These are phyloP conservation scores for Coniella vitis DNA, from an alignment of 2,329 filamentous ascomycete genomes.

Conservation along the genomic window DNA sequence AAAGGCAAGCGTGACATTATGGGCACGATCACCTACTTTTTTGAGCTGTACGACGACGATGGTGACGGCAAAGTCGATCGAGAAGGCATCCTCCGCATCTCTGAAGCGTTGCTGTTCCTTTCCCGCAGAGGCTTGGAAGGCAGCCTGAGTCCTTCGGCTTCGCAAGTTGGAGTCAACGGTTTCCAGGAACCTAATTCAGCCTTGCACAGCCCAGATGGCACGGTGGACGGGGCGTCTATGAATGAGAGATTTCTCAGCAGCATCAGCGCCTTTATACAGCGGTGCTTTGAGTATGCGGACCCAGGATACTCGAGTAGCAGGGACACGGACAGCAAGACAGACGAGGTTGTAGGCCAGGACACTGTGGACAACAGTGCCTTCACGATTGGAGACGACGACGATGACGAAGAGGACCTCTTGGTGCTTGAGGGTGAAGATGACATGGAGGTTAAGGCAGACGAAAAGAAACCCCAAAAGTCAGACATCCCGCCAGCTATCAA, in stretches of 20 bases:
- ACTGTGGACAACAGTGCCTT: conserved; percentile 49
- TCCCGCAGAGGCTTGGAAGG: conserved; percentile 82
- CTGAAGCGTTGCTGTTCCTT: conserved; percentile 86
- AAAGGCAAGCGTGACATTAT: conserved; percentile 95
- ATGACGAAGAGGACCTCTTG: conserved; percentile 52
- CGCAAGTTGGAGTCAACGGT: conserved; percentile 46
- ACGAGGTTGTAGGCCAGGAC: conserved; percentile 20
- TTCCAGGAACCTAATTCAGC: conserved; percentile 24
- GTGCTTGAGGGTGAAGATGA: conserved; percentile 41
- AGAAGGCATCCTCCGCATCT: conserved; percentile 91
- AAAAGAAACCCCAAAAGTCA: conserved; percentile 16
- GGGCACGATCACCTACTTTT: conserved; percentile 96
- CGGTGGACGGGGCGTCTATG: conserved; percentile 48
- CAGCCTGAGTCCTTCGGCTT: conserved; percentile 57
- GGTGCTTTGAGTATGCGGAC: conserved; percentile 97
- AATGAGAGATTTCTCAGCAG: conserved; percentile 89
- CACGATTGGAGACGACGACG: conserved; percentile 60
- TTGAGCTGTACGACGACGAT: conserved; percentile 93
- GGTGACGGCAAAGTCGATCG: conserved; percentile 86
- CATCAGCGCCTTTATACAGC: conserved; percentile 89
- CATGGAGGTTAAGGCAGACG: conserved; percentile 22
- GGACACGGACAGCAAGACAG: conserved; percentile 4
- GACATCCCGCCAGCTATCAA: conserved; percentile 20
- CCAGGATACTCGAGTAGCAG: conserved; percentile 70
- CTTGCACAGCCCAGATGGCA: conserved; percentile 29